These are phyloP conservation scores for Stevia rebaudiana DNA, from an alignment of 140 eudicot genomes.

Conservation along the genomic window DNA sequence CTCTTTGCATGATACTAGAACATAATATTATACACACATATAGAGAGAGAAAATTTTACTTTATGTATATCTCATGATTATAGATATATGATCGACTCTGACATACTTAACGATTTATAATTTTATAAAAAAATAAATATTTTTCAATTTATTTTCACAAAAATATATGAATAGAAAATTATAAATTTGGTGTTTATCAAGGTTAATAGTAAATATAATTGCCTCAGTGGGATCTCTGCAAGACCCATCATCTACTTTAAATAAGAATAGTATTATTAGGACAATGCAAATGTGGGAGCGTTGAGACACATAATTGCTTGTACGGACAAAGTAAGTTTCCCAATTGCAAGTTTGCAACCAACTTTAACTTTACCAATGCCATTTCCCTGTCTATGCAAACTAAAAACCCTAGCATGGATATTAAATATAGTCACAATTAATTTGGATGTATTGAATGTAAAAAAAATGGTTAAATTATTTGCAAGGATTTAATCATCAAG, in stretches of 20 bases:
- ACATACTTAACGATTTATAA: no score
- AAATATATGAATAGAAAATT: no score
- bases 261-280: constrained; percentile 30
- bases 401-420: neutral
- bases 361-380: constrained; percentile 29
- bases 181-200: neutral
- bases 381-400: constrained; percentile 8
- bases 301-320: constrained; percentile 39
- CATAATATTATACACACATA: no score
- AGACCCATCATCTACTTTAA: constrained; percentile 26
- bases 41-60: no score
- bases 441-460: neutral
- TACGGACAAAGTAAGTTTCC: constrained; percentile 39
- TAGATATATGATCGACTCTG: no score
- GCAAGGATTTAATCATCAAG: neutral
- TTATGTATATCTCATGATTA: no score
- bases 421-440: neutral
- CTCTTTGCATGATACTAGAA: no score
- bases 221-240: constrained; percentile 34
- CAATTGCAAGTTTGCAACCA: constrained; percentile 30
- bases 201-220: neutral
- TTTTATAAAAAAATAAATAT: no score
- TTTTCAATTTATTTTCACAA: no score
- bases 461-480: neutral
- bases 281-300: constrained; percentile 36